Percentiles rank a stretch among this genome's conserved stretches.
Conservation (phyloP, 1,139 yeast species). For the Saccharomyces pastorianus region DNA sequence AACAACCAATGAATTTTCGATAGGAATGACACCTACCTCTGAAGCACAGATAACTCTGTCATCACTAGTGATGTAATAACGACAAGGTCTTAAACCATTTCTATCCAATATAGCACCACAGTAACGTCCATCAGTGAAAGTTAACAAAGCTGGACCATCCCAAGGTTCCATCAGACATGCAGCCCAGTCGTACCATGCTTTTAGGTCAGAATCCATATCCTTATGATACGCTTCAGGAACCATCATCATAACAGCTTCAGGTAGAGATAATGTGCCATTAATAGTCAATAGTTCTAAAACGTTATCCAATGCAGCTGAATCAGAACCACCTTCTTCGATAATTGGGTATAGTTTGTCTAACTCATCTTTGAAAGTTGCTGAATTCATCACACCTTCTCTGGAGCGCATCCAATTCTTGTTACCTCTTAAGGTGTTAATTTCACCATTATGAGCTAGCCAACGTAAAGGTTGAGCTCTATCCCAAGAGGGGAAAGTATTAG, state of each 20-base stretch:
- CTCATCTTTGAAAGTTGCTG: slow-evolving; percentile 82
- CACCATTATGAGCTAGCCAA: slow-evolving; percentile 98
- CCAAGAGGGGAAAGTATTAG: slow-evolving; percentile 98
- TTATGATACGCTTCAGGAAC: slow-evolving; percentile 99
- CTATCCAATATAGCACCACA: slow-evolving; percentile 98
- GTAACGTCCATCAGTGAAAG: slow-evolving; percentile 94
- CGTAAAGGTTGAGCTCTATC: slow-evolving; percentile 98
- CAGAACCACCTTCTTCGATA: slow-evolving; percentile 97
- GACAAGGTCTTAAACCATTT: slow-evolving; percentile 96
- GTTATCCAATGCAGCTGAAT: slow-evolving; percentile 97
- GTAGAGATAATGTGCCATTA: slow-evolving; percentile 84
- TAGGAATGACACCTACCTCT: slow-evolving; percentile 93
- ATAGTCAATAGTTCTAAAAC: slow-evolving; percentile 86
- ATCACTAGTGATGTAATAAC: slow-evolving; percentile 90
- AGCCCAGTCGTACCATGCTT: slow-evolving; percentile 98
- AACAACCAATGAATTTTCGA: slow-evolving; percentile 72
- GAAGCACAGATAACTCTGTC: slow-evolving; percentile 96
- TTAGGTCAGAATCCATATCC: slow-evolving; percentile 87
- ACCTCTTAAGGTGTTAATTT: slow-evolving; percentile 92
- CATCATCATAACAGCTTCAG: slow-evolving; percentile 95
- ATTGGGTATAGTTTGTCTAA: slow-evolving; percentile 87
- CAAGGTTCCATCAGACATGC: slow-evolving; percentile 99
- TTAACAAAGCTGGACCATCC: slow-evolving; percentile 98
- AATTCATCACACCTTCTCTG: slow-evolving; percentile 92
- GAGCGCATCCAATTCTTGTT: slow-evolving; percentile 99